These are phyloP conservation scores for Clarkia xantiana DNA, from an alignment of 345 rosid genomes.

Conservation along the genomic window DNA sequence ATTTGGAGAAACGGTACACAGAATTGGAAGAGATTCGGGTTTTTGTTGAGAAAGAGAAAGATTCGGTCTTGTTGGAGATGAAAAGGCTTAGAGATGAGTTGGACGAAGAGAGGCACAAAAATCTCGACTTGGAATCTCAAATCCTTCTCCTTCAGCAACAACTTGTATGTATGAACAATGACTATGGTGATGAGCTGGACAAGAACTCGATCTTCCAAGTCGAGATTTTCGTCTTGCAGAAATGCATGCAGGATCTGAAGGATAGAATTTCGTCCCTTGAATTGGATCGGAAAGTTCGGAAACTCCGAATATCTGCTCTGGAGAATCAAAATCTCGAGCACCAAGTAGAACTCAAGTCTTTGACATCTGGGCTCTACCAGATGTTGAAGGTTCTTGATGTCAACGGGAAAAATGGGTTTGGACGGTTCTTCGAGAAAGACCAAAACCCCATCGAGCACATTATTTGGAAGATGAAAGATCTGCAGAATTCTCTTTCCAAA, in stretches of 20 bases:
- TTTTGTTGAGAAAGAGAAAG: slow-evolving; percentile 46
- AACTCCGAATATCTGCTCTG: slow-evolving; percentile 38
- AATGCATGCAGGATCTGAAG: slow-evolving; percentile 46
- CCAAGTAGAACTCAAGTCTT: slow-evolving; percentile 24
- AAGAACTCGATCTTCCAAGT: slow-evolving; percentile 40
- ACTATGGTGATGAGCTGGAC: slow-evolving; percentile 52
- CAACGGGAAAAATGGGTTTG: slow-evolving; percentile 19
- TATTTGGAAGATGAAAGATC: slow-evolving; percentile 33
- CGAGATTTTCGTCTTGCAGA: slow-evolving; percentile 57
- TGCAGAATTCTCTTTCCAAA: slow-evolving; percentile 34
- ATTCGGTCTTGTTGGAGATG: slow-evolving; percentile 33
- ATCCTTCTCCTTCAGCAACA: slow-evolving; percentile 46
- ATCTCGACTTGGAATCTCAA: slow-evolving; percentile 41
- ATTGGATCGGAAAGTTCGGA: slow-evolving; percentile 42
- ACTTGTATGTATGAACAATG: slow-evolving; percentile 37
- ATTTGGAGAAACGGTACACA: slow-evolving; percentile 35
- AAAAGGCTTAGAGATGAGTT: slow-evolving; percentile 32
- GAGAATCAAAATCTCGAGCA: slow-evolving; percentile 37
- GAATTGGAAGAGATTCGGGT: slow-evolving; percentile 33
- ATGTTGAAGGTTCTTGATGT: slow-evolving; percentile 35
- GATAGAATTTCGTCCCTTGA: slow-evolving; percentile 43
- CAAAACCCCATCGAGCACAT: slow-evolving; percentile 23
- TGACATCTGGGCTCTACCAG: slow-evolving; percentile 23
- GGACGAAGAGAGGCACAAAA: slow-evolving; percentile 41
- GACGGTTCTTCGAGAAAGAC: slow-evolving; percentile 28